Percentiles rank a stretch among this genome's conserved stretches.
phyloP scores from a whole-genome alignment of 805 yeast species.

The Debaryomyces castellii region DNA sequence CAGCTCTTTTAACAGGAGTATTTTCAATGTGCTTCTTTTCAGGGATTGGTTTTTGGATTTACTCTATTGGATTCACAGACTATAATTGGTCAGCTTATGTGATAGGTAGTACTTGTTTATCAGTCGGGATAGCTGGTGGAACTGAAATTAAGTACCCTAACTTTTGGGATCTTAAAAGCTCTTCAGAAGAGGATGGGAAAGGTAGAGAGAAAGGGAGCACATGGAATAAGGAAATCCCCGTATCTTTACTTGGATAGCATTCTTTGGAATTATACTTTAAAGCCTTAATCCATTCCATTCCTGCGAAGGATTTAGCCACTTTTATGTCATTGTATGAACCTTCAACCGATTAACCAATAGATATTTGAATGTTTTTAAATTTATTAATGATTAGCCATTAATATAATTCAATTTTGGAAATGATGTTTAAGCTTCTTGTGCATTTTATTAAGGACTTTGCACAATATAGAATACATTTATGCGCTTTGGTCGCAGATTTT shows the following conservation, averaged over 20 bases:
- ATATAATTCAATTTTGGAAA: background rate
- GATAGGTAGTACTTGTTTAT: background rate
- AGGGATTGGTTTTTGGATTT: background rate
- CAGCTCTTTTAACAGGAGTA: background rate
- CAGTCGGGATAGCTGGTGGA: background rate
- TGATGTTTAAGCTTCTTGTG: background rate
- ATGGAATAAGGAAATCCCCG: background rate
- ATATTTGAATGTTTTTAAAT: background rate
- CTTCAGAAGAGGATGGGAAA: background rate
- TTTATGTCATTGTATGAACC: background rate
- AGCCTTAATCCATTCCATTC: background rate
- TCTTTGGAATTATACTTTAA: background rate
- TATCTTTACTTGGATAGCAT: background rate
- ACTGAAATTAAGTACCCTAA: background rate
- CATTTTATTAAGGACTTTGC: background rate
- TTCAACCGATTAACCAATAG: background rate
- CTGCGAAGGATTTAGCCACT: background rate
- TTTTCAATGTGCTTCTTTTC: background rate
- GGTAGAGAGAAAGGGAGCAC: background rate
- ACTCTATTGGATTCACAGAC: background rate
- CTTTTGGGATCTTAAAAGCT: background rate
- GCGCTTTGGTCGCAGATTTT: background rate
- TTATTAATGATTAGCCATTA: background rate
- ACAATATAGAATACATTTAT: background rate
- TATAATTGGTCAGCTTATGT: background rate